These are phyloP conservation scores for Gossypium anomalum DNA, from an alignment of 345 rosid species.

Conservation along the genomic window DNA sequence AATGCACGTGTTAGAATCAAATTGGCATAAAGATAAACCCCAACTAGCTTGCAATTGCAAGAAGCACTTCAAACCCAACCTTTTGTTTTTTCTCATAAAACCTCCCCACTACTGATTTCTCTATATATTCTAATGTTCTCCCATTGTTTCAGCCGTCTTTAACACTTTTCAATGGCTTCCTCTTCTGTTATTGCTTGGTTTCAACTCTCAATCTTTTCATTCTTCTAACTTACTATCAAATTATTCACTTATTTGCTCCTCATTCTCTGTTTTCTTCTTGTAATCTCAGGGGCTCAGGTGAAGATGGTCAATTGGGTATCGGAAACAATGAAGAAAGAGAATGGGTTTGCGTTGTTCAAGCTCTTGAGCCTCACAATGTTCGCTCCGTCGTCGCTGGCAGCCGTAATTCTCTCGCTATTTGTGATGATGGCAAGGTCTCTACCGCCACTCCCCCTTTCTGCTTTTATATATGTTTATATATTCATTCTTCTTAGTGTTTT, in stretches of 20 bases:
- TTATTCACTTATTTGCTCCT: neutral
- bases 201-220: conserved; percentile 8
- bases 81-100: neutral
- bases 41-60: neutral
- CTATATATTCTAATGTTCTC: neutral
- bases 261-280: neutral
- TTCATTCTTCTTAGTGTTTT: neutral
- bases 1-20: conserved; percentile 7
- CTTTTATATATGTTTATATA: neutral
- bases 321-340: conserved; percentile 80
- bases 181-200: conserved; percentile 51
- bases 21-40: neutral
- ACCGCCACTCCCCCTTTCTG: conserved; percentile 2
- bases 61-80: neutral
- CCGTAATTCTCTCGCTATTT: conserved; percentile 97
- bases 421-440: conserved; percentile 85
- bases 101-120: neutral
- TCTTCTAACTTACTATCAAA: conserved; percentile 12
- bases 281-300: conserved; percentile 84
- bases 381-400: conserved; percentile 94
- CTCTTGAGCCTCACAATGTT: conserved; percentile 61
- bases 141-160: conserved; percentile 1
- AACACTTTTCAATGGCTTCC: conserved; percentile 33
- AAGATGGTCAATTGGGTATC: conserved; percentile 93
- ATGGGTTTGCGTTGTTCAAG: conserved; percentile 63